Conservation (phyloP, 2,329 filamentous ascomycete genomes). For the Hypomyces rosellus region DNA sequence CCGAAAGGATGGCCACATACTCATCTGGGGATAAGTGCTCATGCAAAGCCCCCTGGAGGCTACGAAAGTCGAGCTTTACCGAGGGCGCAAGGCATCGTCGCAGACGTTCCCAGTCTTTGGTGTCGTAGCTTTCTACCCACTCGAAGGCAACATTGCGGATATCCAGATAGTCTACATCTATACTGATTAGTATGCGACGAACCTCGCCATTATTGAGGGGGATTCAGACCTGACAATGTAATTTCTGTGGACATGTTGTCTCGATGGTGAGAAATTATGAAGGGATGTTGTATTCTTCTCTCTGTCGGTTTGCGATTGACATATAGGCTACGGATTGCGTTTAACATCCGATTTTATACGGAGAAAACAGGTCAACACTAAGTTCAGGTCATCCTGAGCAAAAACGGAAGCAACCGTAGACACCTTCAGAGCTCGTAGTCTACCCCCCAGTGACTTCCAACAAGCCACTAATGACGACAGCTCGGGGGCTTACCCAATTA, state of each 20-base stretch:
- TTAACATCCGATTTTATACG: no score
- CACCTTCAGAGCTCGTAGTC: no score
- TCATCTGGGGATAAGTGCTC: slow-evolving; percentile 11
- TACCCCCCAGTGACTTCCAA: no score
- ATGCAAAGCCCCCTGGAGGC: slow-evolving; percentile 10
- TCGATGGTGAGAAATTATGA: neutral
- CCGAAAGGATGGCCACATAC: slow-evolving; percentile 9
- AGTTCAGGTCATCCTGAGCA: no score
- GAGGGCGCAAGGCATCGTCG: slow-evolving; percentile 54
- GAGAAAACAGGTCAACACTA: no score
- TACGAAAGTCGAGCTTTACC: slow-evolving; percentile 9
- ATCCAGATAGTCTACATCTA: slow-evolving; percentile 10
- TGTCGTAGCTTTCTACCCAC: slow-evolving; percentile 62
- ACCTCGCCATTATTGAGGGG: neutral
- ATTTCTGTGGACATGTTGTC: slow-evolving; percentile 3
- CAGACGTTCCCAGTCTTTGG: slow-evolving; percentile 58
- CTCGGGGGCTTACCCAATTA: no score
- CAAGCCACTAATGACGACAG: no score
- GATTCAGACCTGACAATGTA: slow-evolving; percentile 4
- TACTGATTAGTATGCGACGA: neutral
- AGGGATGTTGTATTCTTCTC: no score
- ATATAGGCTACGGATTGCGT: no score
- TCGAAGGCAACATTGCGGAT: slow-evolving; percentile 38
- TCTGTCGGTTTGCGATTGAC: no score
- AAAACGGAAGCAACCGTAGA: no score